Conservation (phyloP, 1,284 basidiomycete genomes). For the Trametes versicolor region DNA sequence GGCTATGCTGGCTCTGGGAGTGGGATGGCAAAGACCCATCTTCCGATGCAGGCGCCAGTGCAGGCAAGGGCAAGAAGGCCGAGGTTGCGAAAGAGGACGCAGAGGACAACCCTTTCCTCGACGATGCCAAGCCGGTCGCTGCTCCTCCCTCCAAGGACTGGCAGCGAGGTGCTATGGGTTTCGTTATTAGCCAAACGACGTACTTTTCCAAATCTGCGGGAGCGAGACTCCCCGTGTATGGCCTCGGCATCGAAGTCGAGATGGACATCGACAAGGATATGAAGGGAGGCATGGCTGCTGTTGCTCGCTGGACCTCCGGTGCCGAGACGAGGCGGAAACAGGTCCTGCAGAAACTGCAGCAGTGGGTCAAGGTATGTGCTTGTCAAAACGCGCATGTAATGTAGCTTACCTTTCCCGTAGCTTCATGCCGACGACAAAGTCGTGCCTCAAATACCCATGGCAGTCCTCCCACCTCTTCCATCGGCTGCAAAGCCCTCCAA, state of each 20-base stretch:
- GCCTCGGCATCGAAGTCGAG: conserved; percentile 85
- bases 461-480: conserved; percentile 69
- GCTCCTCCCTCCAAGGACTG: conserved; percentile 65
- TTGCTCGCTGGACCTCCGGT: conserved; percentile 83
- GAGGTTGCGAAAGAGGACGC: conserved; percentile 54
- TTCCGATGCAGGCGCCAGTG: conserved; percentile 14
- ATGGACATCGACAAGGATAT: conserved; percentile 83
- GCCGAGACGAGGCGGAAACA: conserved; percentile 66
- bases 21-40: conserved; percentile 69
- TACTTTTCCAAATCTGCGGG: conserved; percentile 72
- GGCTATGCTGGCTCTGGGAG: conserved; percentile 90
- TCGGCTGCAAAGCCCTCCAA: conserved; percentile 64
- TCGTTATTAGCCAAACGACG: conserved; percentile 74
- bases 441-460: conserved; percentile 69
- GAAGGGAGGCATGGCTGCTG: conserved; percentile 82
- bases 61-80: conserved; percentile 42
- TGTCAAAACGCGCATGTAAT: conserved; percentile 1
- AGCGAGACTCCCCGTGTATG: conserved; percentile 79
- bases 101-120: conserved; percentile 81
- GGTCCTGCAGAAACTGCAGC: conserved; percentile 65
- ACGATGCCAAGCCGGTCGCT: conserved; percentile 43
- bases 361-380: conserved; percentile 68
- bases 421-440: conserved; percentile 54
- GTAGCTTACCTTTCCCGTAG: conserved; percentile 47
- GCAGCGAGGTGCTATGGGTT: conserved; percentile 80